Base-by-base conservation (phyloP, 306 rosid species). In the Aeschynomene evenia region DNA sequence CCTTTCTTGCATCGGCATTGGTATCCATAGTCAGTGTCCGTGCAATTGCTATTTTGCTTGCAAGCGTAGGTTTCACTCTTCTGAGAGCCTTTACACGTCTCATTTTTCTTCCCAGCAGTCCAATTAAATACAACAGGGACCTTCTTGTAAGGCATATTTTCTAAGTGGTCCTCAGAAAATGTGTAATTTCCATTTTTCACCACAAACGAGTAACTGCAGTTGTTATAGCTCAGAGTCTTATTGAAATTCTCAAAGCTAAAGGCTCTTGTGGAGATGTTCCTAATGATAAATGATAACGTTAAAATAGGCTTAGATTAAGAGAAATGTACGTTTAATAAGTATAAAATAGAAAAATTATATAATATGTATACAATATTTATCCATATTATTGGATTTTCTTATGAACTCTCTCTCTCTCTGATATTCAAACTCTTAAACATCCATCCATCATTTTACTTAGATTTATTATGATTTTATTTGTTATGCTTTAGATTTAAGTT, bases 41-140 rank as follows among this genome's bases (percentile, higher is more conserved):
- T 0, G 31, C 79, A 75, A 11, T 10, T 0, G 50, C 54, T 75
- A 22, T 75, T 66, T 1, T 3, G 0, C 61, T 0, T 42, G 43
- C 79, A 74, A 4, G 28, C 61, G 5, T 43, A 29, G 4, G 16
- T 12, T 0, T 0, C 5, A 4, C 9, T 24, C 3, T 4, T 49
- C 40, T 14, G 0, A 0, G 55, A 64, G 3, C 13, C 60, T 0
- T 2, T 0, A 45, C 91, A 81, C 1, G 45, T 63, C 9, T 29
- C 1, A 0, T 53, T 18, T 18, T n/a, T 28, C 31, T 28, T 28
- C 31, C 77, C 79, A 2, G 74, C 76, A 9, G 53, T 66, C 91
- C 91, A 86, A 62, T 84, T 81, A 20, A 79, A 43, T 6, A 86
- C 81, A 24, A 45, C 1, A 0, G 82, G 82, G 8, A 64, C 6